Percentiles rank a stretch among this genome's conserved stretches.
These are phyloP conservation scores for Heterobasidion occidentale DNA, from an alignment of 1,284 basidiomycete genomes.

Conservation along the genomic window DNA sequence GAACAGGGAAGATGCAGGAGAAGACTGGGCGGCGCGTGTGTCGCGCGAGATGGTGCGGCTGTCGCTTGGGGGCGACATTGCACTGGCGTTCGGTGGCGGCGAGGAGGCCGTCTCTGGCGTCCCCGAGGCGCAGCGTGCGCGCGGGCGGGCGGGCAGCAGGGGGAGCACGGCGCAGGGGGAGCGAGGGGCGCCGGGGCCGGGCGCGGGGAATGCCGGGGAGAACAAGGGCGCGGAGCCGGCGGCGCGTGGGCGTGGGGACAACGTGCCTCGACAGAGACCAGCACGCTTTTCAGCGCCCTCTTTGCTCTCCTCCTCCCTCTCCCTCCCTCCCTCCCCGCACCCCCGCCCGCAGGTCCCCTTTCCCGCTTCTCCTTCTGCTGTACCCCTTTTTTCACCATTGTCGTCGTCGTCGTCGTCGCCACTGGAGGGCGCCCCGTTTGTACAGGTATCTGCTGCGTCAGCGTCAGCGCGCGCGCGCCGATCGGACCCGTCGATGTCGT, in stretches of 20 bases:
- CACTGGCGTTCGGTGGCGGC: not conserved
- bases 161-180: not conserved
- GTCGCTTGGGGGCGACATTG: slow-evolving; percentile 18
- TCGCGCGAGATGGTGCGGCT: slow-evolving; percentile 33
- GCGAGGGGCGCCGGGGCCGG: not conserved
- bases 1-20: slow-evolving; percentile 14
- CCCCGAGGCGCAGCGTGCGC: not conserved
- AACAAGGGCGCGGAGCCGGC: not conserved
- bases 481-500: not conserved
- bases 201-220: not conserved
- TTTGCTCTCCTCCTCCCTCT: not conserved
- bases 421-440: not conserved
- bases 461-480: not conserved
- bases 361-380: not conserved
- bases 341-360: not conserved
- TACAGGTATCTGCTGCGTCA: not conserved
- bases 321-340: not conserved
- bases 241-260: not conserved
- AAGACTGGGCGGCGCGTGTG: slow-evolving; percentile 36
- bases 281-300: not conserved
- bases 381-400: not conserved
- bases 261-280: not conserved
- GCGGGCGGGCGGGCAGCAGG: not conserved
- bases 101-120: not conserved
- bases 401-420: not conserved